These are phyloP conservation scores for Echria macrotheca DNA, from an alignment of 495 filamentous ascomycete genomes.

Conservation along the genomic window DNA sequence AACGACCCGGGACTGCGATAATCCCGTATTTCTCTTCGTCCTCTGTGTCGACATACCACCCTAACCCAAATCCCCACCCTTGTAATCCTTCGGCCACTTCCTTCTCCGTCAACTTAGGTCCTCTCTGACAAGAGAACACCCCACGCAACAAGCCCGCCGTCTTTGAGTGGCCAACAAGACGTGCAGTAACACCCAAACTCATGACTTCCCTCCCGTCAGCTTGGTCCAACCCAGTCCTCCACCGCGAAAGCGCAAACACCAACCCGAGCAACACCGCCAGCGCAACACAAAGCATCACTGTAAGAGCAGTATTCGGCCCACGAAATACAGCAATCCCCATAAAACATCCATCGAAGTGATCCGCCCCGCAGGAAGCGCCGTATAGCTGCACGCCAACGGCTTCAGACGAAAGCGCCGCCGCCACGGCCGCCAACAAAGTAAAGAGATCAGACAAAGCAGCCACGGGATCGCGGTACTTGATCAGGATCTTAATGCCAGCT, in stretches of 20 bases:
- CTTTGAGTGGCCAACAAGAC: not conserved
- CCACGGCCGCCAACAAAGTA: conserved; percentile 17
- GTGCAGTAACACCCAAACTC: not conserved
- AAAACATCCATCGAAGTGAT: conserved; percentile 11
- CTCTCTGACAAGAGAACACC: no score
- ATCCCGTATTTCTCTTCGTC: not conserved
- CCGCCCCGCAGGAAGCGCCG: conserved; percentile 1
- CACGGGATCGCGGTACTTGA: conserved; percentile 15
- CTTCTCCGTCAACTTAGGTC: not conserved
- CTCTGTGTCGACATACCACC: not conserved
- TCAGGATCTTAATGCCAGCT: conserved; percentile 17
- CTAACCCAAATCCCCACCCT: not conserved
- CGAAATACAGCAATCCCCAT: conserved; percentile 25
- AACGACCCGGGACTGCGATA: not conserved
- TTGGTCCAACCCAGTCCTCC: not conserved
- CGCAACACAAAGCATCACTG: not conserved
- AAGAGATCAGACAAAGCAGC: conserved; percentile 17
- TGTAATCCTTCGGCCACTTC: not conserved
- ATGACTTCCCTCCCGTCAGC: no score
- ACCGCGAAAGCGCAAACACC: not conserved
- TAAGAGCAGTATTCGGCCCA: conserved; percentile 3
- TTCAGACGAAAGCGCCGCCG: conserved; percentile 23
- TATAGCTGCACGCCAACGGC: conserved; percentile 22
- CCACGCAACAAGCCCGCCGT: not conserved
- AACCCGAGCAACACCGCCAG: not conserved